Base-by-base conservation (phyloP, 768 basidiomycete genomes). In the Russula lepida region DNA sequence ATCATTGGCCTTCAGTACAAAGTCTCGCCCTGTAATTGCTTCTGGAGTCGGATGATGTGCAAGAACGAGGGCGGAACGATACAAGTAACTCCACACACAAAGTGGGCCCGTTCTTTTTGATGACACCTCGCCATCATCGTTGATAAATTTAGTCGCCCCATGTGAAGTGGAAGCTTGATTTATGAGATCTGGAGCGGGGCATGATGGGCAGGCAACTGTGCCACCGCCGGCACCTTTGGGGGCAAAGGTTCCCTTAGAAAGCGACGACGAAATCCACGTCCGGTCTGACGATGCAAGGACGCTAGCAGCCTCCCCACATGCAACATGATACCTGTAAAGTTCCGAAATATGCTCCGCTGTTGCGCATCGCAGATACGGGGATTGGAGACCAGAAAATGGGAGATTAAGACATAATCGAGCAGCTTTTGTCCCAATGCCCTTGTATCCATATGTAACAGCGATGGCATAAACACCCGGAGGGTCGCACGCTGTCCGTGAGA, bases 381-480 rank as follows among this genome's bases (percentile, higher is more conserved):
- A 58, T 9, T 43, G n/a, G 13, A 41, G 57, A 32, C 1, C 30
- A 33, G n/a, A 51, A 43, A 51, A 51, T 7, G 49, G 39, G 39
- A 43, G 50, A 27, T 28, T 37, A 19, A 66, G 27, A 27, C 48
- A 28, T 7, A 19, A 39, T 25, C n/a, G 28, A 4, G 58, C 44
- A 7, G 65, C 65, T 13, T 50, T 28, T 28, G 9, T 11, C 8
- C 35, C 58, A 4, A 56, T 41, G 25, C 21, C 30, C 17, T 23
- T 13, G 23, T 25, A 43, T 37, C 32, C 65, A 7, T 56, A 60
- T 4, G 33, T 39, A 9, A 46, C 33, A 1, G 58, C 62, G 25
- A 63, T 30, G 28, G 50, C 58, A 39, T 59, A 64, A 46, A 60
- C 65, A 17, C 58, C 62, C 13, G 53, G 54, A 6, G 63, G 63